A percentile compares a stretch with the other conserved stretches of the same genome.
phyloP scores from a whole-genome alignment of 2,329 filamentous ascomycete genomes.

The Colletotrichum sp. region DNA sequence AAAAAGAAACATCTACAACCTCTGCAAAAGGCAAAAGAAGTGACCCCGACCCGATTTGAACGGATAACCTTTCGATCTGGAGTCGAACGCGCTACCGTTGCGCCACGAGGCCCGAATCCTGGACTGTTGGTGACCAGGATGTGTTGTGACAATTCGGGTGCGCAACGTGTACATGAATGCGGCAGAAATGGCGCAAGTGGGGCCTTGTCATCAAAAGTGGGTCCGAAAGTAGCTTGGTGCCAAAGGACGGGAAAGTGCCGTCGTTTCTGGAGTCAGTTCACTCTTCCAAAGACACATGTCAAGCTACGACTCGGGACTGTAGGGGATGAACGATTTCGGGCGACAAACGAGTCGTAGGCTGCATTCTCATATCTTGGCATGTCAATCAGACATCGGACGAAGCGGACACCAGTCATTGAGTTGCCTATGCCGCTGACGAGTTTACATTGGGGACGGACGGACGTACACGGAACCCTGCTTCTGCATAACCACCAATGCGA shows the following conservation, averaged over 20 bases:
- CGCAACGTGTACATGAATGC: neutral
- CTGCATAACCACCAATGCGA: neutral
- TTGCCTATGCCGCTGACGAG: neutral
- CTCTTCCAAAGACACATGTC: neutral
- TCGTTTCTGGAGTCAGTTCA: neutral
- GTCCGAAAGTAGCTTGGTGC: neutral
- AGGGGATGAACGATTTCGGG: neutral
- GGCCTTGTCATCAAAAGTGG: neutral
- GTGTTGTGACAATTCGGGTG: accelerated
- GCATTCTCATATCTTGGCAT: neutral
- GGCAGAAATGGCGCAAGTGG: neutral
- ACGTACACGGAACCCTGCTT: neutral
- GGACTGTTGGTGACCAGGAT: neutral
- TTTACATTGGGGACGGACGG: neutral
- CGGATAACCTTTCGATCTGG: slow-evolving; percentile 22
- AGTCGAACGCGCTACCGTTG: slow-evolving; percentile 22
- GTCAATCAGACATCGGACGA: neutral
- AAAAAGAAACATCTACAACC: neutral
- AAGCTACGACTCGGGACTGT: neutral
- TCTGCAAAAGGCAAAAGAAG: neutral
- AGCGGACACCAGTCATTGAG: neutral
- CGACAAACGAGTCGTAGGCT: neutral
- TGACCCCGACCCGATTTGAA: slow-evolving; percentile 22
- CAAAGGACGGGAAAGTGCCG: neutral
- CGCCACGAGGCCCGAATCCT: neutral